Base-by-base conservation (phyloP, 371 early-diverging fungal species). In the Hamiltosporidium tvaerminnensis region DNA sequence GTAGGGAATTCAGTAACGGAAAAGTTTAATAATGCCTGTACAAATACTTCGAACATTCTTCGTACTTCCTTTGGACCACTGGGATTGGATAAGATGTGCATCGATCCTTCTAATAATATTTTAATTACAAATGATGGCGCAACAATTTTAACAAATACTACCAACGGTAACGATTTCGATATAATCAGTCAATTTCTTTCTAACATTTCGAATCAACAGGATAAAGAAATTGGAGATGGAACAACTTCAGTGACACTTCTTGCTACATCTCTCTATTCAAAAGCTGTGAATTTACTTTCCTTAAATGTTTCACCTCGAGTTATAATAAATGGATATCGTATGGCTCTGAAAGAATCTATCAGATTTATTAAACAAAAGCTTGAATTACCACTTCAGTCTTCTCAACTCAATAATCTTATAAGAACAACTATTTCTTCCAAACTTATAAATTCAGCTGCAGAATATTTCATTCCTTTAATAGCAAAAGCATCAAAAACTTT, bases 81-180 rank as follows among this genome's bases (percentile, higher is more conserved):
- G 57, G 99, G 99, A 14, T 83, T 99, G 60, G 99, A 99, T 82
- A 99, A 99, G 82, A 97, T 99, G 97, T 82, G 95, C 67, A 91
- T 99, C 30, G 95, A 95, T 76, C 92, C 92, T 69, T 90, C 93
- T 81, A 97, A 97, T 57, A 91, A 92, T 80, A 92, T 96, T 48
- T 90, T 92, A 23, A 95, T 96, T 69, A 93, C 95, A 30, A 99
- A 99, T 76, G 99, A 99, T 83, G 99, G 99, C 35, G 97, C 97
- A 1, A 97, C 97, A 1, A 97, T 99, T 75, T 83, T 96, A 65
- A 84, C 86, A 64, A 84, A 91, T 58, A 89, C 94, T 3, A 92
- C 91, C 72, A 23, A 23, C 23, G 23, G 23, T 23, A 23, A 23
- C 23, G 23, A 23, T 23, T 23, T 23, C 23, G 96, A 96, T 77